Conservation (phyloP, 2,329 filamentous ascomycete genomes). For the Pseudogymnoascus verrucosus region DNA sequence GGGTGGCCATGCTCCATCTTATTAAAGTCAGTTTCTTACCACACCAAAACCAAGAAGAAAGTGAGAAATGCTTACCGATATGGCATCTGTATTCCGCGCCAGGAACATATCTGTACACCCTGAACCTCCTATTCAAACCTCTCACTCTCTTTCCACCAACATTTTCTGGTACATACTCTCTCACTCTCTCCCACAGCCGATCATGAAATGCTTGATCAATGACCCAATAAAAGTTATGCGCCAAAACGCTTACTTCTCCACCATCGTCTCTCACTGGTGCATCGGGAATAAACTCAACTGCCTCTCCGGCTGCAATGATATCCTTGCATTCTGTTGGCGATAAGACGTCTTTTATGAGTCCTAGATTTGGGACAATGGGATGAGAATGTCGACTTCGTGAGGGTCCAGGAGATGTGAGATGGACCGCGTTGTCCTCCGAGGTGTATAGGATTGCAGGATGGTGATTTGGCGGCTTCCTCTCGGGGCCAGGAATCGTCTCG, state of each 20-base stretch:
- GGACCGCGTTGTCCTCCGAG: constrained; percentile 48
- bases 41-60: not conserved
- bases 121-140: constrained; percentile 61
- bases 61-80: constrained; percentile 36
- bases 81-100: constrained; percentile 65
- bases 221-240: constrained; percentile 70
- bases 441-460: constrained; percentile 60
- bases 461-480: constrained; percentile 60
- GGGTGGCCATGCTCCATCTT: constrained; percentile 63
- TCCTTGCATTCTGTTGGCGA: constrained; percentile 53
- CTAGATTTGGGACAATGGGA: constrained; percentile 53
- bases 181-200: constrained; percentile 53
- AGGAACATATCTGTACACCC: constrained; percentile 65
- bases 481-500: constrained; percentile 50
- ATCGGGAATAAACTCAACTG: constrained; percentile 58
- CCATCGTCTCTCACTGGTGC: constrained; percentile 58
- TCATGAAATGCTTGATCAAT: constrained; percentile 56
- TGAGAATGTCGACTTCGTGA: constrained; percentile 49
- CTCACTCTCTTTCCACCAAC: constrained; percentile 50
- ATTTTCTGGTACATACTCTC: constrained; percentile 45
- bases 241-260: constrained; percentile 52
- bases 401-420: constrained; percentile 36
- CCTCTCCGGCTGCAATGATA: constrained; percentile 60
- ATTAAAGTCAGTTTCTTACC: constrained; percentile 11
- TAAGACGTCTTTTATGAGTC: constrained; percentile 52